Evolutionary conservation across 2,329 filamentous ascomycete genomes (phyloP).

Genomic region (Fulvia fulva): DNA sequence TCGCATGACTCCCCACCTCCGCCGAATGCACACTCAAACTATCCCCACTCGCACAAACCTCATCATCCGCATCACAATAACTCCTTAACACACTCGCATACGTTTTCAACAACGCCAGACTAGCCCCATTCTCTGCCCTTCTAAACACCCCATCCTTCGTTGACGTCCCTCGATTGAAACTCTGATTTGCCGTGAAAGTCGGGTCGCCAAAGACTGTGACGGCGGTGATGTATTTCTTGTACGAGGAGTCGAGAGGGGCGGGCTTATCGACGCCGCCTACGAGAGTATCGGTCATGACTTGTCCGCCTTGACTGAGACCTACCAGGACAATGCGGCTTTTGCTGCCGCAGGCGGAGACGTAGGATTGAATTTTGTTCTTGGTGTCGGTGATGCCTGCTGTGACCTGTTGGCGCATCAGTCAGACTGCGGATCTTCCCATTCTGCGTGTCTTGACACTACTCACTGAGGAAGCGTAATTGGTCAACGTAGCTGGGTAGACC

Average conservation of each 20-base stretch:
- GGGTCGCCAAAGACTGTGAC: constrained; percentile 36
- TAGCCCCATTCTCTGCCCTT: background rate
- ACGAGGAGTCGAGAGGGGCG: constrained; percentile 15
- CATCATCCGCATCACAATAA: constrained; percentile 20
- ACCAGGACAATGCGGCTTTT: constrained; percentile 32
- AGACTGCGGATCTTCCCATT: too few relatives aligned
- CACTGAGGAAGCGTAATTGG: constrained; percentile 28
- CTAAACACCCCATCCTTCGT: constrained; percentile 22
- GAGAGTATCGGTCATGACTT: constrained; percentile 9
- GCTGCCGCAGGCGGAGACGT: constrained; percentile 25
- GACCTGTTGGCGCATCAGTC: too few relatives aligned
- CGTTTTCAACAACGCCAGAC: constrained; percentile 16
- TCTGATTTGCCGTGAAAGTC: constrained; percentile 24
- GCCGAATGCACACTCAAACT: constrained; percentile 13
- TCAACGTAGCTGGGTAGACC: constrained; percentile 8
- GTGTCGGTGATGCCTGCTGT: constrained; percentile 30
- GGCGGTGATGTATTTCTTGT: constrained; percentile 30
- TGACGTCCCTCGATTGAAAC: constrained; percentile 31
- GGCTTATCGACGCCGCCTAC: constrained; percentile 19
- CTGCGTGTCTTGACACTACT: too few relatives aligned
- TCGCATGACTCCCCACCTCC: constrained; percentile 13
- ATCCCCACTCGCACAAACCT: constrained; percentile 18
- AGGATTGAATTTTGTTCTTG: constrained; percentile 26
- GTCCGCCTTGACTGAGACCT: constrained; percentile 32
- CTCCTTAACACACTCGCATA: constrained; percentile 14